Evolutionary conservation across 2,329 filamentous ascomycete species (phyloP).

Genomic region (Monosporascus ibericus): DNA sequence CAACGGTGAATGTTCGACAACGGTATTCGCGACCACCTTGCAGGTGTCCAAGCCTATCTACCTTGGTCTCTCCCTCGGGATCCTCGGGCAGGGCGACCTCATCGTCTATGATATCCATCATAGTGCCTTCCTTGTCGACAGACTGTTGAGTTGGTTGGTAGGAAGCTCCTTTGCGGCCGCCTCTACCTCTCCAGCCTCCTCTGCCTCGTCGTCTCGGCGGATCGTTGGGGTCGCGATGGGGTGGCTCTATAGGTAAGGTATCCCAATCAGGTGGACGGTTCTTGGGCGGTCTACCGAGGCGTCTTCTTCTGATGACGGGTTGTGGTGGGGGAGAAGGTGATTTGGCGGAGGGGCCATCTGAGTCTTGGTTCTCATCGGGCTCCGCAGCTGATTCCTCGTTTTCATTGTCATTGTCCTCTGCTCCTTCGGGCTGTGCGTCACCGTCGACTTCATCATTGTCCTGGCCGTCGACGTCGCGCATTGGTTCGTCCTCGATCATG

Average conservation of each 20-base stretch:
- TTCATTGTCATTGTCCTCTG: constrained; percentile 38
- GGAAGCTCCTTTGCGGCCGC: constrained; percentile 60
- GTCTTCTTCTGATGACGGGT: constrained; percentile 64
- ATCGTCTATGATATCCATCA: constrained; percentile 84
- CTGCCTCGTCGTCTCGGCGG: constrained; percentile 60
- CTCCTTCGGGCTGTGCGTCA: constrained; percentile 26
- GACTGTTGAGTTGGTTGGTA: constrained; percentile 76
- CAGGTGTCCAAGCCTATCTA: constrained; percentile 81
- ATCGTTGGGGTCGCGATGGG: constrained; percentile 45
- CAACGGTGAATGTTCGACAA: constrained; percentile 89
- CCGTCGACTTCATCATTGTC: constrained; percentile 23
- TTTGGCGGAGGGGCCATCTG: constrained; percentile 36
- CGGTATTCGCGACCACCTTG: constrained; percentile 84
- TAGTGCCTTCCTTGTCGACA: constrained; percentile 89
- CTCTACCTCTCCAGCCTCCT: constrained; percentile 65
- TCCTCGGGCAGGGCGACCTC: constrained; percentile 88
- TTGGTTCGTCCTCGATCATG: constrained; percentile 42
- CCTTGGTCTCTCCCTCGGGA: constrained; percentile 83
- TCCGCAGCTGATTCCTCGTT: constrained; percentile 30
- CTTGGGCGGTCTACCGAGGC: constrained; percentile 81
- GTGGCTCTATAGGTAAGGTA: constrained; percentile 46
- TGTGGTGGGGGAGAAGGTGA: constrained; percentile 51
- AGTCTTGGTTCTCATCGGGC: constrained; percentile 26
- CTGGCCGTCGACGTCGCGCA: constrained; percentile 43
- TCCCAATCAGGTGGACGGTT: constrained; percentile 78